A percentile compares a stretch with the other conserved stretches of the same genome.
phyloP scores from a whole-genome alignment of 164 flowering plant species.

The Annona squamosa region DNA sequence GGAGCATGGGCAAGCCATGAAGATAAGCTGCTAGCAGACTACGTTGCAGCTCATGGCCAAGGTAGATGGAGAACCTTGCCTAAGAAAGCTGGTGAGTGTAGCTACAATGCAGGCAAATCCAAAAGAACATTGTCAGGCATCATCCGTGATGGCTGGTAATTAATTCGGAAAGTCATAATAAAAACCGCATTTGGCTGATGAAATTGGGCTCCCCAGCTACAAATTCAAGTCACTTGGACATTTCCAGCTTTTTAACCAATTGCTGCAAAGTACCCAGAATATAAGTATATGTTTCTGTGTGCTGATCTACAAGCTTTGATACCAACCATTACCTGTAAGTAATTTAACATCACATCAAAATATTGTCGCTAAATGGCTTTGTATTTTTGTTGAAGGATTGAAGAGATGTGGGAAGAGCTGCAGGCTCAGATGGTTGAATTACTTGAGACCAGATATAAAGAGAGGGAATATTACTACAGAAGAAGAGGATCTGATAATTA shows the following conservation, averaged over 20 bases:
- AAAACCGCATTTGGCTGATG: too few relatives aligned
- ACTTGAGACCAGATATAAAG: slow-evolving; percentile 5
- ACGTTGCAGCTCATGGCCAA: slow-evolving; percentile 7
- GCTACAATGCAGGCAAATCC: neutral
- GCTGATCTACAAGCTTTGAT: too few relatives aligned
- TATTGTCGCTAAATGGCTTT: neutral
- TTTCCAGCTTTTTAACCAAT: too few relatives aligned
- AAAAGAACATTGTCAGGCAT: too few relatives aligned
- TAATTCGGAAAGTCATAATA: too few relatives aligned
- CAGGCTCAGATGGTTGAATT: slow-evolving; percentile 11
- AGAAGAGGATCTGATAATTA: slow-evolving; percentile 10
- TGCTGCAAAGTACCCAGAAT: too few relatives aligned
- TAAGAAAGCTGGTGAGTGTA: slow-evolving; percentile 4
- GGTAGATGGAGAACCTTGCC: slow-evolving; percentile 9
- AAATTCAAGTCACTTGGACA: too few relatives aligned
- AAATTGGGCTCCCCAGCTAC: too few relatives aligned
- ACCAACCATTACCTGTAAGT: too few relatives aligned
- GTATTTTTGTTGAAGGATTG: slow-evolving; percentile 1
- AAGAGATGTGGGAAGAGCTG: slow-evolving; percentile 8
- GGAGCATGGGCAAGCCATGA: slow-evolving; percentile 11
- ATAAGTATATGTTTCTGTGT: too few relatives aligned
- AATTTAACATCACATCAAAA: too few relatives aligned
- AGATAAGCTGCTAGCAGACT: slow-evolving; percentile 8
- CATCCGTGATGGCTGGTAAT: too few relatives aligned
- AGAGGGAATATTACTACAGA: slow-evolving; percentile 6